Evolutionary conservation across 1,284 basidiomycete genomes (phyloP).

Genomic region (Boletus mariae): DNA sequence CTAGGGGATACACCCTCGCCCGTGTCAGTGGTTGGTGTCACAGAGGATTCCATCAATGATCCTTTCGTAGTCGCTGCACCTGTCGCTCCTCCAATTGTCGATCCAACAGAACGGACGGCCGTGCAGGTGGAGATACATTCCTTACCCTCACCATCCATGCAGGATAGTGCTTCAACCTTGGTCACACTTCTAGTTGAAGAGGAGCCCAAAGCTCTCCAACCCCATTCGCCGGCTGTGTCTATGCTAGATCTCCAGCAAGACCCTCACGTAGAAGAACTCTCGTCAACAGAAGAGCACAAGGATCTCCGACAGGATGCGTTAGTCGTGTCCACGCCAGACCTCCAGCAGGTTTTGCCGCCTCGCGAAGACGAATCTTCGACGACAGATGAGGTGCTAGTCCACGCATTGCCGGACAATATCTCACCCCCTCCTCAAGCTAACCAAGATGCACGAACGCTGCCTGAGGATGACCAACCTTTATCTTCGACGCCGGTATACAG

Average conservation of each 20-base stretch:
- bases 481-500: neutral
- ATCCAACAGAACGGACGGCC: neutral
- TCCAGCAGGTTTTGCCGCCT: slow-evolving; percentile 1
- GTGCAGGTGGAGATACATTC: neutral
- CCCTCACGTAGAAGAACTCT: neutral
- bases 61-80: slow-evolving; percentile 6
- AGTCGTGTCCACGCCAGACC: slow-evolving; percentile 13
- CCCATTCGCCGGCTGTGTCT: slow-evolving; percentile 19
- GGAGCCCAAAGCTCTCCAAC: slow-evolving; percentile 2
- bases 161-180: slow-evolving; percentile 2
- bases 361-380: neutral
- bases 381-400: neutral
- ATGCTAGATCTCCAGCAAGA: slow-evolving; percentile 14
- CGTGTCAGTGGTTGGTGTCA: neutral
- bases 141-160: slow-evolving; percentile 2
- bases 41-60: slow-evolving; percentile 8
- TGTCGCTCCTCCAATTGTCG: neutral
- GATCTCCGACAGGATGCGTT: slow-evolving; percentile 7
- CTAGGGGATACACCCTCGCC: slow-evolving; percentile 3
- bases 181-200: slow-evolving; percentile 13
- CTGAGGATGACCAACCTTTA: neutral
- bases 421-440: neutral
- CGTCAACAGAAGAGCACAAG: slow-evolving; percentile 1
- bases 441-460: neutral
- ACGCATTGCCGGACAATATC: neutral